Evolutionary conservation across 441 rosid genomes (phyloP), one percentile per base, ranked within the genome.

Genomic region (Gossypium trilobum): DNA sequence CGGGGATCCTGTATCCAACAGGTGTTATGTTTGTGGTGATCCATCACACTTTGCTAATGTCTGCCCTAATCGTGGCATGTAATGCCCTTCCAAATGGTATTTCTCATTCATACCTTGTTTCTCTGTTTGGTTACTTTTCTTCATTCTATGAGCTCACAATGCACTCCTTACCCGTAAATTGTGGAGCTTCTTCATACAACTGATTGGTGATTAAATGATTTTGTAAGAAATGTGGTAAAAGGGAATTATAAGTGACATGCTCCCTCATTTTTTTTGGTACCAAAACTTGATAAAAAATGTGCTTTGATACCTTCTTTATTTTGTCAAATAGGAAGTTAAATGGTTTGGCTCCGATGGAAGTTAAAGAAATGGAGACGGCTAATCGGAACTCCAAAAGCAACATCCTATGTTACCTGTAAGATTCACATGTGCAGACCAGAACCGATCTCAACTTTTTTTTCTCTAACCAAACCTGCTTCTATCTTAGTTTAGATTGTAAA

Each of bases 31-130:
- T 46, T 95, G 99, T 74, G 97, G 97, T 46, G 99, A 95, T 82
- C 99, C 98, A 69, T 89, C 96, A 3, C 99, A 95, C 80, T 89
- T 95, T 46, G 97, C 97, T 17, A 91, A 86, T 68, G 87, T 70
- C 73, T 95, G 99, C 81, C 95, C 98, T n/a, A 86, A 82, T 68
- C 96, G 95, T 57, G 86, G 83, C 77, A 63, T 84, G 44, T 84
- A 84, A 79, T 70, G 55, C 63, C 29, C 29, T 51, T 11, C 25
- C 46, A 17, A 71, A 60, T 17, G 69, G 57, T 23, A 16, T 23
- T 46, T 16, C 17, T 42, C 31, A 4, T 64, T 14, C 2, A 51
- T 20, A 20, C 54, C 54, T 42, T 62, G 31, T 5, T 27, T 36
- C 51, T 62, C 11, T 17, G 27, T 17, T 17, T 64, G 29, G 31